Evolutionary conservation across 352 stramenopile species (phyloP), one percentile per base, ranked within the genome.

Genomic region (Phytophthora capsici): DNA sequence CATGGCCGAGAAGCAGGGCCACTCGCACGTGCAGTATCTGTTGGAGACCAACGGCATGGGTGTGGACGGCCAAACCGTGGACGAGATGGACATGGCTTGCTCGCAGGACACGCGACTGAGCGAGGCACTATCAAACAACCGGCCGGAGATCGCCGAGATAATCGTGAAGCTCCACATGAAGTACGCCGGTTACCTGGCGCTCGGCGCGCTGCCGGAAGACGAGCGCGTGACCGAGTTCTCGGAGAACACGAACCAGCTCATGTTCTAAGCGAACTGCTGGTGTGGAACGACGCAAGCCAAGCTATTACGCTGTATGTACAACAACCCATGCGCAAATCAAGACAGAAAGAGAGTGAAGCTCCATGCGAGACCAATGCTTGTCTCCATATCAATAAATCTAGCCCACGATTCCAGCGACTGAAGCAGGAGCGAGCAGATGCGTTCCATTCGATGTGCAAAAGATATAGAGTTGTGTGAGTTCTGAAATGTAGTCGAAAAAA

Each of bases 101-200:
- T 69, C 70, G 6, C 76, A 91, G 57, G 81, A 91, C 71, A 49
- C 69, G 58, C 82, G 84, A 48, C 74, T 93, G 6, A 82, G 72
- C 52, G 83, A 89, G 13, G 50, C 81, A 19, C 75, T 93, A 38
- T 72, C 79, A 6, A 72, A 71, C 41, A 88, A 91, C 70, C 73
- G 85, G 3, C 85, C 85, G 2, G 80, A 90, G 54, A 78, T 93
- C 51, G 73, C 83, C 5, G 80, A 90, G 47, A 68, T 93, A 20
- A 89, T 93, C 48, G 69, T 93, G 47, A 88, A 87, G 68, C 85
- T 92, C 58, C 85, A 86, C 45, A 71, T 91, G 67, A 91, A 90
- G 58, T 93, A 92, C 66, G 81, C 85, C 13, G 55, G 66, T 16
- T 89, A 86, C 32, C 88, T 79, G 25, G 73, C 71, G 46, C 66